Percentiles rank a stretch among this genome's conserved stretches.
phyloP scores from a whole-genome alignment of 257 asterid species.

The Nicotiana obtusifolia region DNA sequence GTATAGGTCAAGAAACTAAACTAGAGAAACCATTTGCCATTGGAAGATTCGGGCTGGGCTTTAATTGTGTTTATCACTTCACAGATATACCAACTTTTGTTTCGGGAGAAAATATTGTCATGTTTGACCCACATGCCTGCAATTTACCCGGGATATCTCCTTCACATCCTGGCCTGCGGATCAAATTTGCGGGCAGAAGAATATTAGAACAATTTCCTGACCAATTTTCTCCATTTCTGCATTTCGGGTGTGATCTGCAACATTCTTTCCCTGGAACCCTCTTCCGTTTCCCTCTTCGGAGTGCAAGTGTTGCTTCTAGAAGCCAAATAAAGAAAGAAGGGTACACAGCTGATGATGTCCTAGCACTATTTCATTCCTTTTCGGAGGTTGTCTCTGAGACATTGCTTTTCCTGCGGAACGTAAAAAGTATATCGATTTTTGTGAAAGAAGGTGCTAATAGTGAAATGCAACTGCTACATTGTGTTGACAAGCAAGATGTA shows the following conservation, averaged over 20 bases:
- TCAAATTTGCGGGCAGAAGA: constrained; percentile 68
- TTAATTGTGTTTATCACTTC: constrained; percentile 89
- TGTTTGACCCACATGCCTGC: constrained; percentile 97
- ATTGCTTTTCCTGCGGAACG: constrained; percentile 72
- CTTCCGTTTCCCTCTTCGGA: constrained; percentile 90
- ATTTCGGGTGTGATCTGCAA: constrained; percentile 88
- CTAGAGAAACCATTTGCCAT: constrained; percentile 95
- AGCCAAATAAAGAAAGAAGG: constrained; percentile 88
- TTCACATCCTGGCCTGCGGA: constrained; percentile 90
- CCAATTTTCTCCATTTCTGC: constrained; percentile 92
- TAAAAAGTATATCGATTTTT: constrained; percentile 69
- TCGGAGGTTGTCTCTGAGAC: constrained; percentile 79
- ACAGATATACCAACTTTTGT: constrained; percentile 93
- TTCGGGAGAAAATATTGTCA: constrained; percentile 92
- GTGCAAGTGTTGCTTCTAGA: constrained; percentile 66
- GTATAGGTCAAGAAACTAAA: constrained; percentile 97
- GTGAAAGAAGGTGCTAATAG: constrained; percentile 73
- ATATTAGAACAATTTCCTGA: constrained; percentile 93
- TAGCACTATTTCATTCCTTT: constrained; percentile 75
- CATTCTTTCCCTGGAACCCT: constrained; percentile 85
- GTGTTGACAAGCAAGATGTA: constrained; percentile 56
- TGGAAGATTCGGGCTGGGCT: constrained; percentile 98
- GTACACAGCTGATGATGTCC: constrained; percentile 75
- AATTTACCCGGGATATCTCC: constrained; percentile 96
- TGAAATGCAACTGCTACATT: constrained; percentile 83